Conservation (phyloP, 495 filamentous ascomycete genomes). For the Aspergillus panamensis region DNA sequence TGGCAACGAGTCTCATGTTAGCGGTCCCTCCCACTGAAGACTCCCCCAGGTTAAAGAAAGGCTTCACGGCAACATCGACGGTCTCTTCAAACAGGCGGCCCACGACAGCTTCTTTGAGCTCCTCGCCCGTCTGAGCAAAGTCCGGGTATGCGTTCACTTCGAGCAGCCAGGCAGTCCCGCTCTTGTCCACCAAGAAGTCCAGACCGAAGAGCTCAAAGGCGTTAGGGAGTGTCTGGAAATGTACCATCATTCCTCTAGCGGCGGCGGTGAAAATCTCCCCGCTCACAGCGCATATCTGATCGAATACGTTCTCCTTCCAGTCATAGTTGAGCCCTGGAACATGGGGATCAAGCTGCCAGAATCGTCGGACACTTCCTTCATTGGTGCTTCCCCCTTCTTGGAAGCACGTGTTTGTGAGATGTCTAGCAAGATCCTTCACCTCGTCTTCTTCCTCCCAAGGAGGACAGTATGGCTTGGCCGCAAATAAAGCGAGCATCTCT, state of each 20-base stretch:
- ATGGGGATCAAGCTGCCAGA: constrained; percentile 61
- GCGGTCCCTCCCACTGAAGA: constrained; percentile 27
- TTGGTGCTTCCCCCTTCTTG: constrained; percentile 56
- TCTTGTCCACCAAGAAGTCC: constrained; percentile 78
- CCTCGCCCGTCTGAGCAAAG: constrained; percentile 82
- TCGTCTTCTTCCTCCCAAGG: constrained; percentile 47
- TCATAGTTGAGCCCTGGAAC: constrained; percentile 32
- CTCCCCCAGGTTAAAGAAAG: constrained; percentile 51
- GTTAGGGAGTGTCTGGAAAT: constrained; percentile 87
- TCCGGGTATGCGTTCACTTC: constrained; percentile 98
- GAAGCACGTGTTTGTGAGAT: constrained; percentile 95
- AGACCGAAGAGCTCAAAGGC: constrained; percentile 90
- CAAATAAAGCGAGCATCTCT: constrained; percentile 90
- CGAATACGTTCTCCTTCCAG: constrained; percentile 61
- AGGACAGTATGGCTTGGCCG: constrained; percentile 59
- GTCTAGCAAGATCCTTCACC: constrained; percentile 56
- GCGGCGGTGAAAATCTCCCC: constrained; percentile 81
- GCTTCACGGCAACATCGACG: constrained; percentile 60
- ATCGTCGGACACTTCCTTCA: constrained; percentile 61
- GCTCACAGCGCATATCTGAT: constrained; percentile 69
- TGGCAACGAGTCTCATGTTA: constrained; percentile 52
- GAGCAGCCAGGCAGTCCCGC: constrained; percentile 64
- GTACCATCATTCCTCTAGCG: constrained; percentile 71
- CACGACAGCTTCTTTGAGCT: constrained; percentile 61
- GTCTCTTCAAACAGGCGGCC: constrained; percentile 71